Evolutionary conservation across 805 yeast species (phyloP).

Genomic region (Metschnikowia amazonensis): DNA sequence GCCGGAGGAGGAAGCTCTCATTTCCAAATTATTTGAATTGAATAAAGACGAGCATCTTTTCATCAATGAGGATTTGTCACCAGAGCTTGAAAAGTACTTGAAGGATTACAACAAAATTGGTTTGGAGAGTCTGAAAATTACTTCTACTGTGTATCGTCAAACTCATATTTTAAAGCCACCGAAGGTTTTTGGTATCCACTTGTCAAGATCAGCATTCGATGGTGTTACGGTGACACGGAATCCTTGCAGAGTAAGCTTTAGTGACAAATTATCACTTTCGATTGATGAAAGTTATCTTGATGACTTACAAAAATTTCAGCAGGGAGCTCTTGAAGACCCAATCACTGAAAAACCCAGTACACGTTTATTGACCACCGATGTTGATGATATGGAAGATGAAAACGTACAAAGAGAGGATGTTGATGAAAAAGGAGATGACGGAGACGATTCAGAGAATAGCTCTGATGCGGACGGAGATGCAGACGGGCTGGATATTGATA

Average conservation of each 20-base stretch:
- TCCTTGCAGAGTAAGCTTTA: conserved; percentile 65
- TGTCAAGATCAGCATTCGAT: conserved; percentile 77
- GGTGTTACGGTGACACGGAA: conserved; percentile 69
- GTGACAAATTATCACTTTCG: conserved; percentile 48
- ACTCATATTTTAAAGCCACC: conserved; percentile 66
- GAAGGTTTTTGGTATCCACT: conserved; percentile 67
- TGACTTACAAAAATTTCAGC: conserved; percentile 35
- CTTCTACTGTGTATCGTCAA: conserved; percentile 65
- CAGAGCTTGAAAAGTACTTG: conserved; percentile 45
- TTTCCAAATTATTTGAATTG: conserved; percentile 35
- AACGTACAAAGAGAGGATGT: conserved; percentile 37
- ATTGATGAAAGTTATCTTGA: conserved; percentile 43
- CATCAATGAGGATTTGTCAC: conserved; percentile 66
- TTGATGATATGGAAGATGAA: conserved; percentile 29
- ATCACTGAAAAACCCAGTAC: conserved; percentile 8
- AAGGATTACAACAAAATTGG: conserved; percentile 43
- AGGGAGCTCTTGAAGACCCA: conserved; percentile 17
- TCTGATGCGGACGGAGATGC: conserved; percentile 11
- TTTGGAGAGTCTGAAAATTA: conserved; percentile 43
- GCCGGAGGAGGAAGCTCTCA: conserved; percentile 24
- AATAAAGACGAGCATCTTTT: conserved; percentile 34
- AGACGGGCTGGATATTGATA: conserved; percentile 8
- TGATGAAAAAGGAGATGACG: conserved; percentile 31
- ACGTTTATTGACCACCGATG: conserved; percentile 24
- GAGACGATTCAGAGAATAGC: conserved; percentile 23